Conservation (phyloP, 441 rosid species). For the Rhodomyrtus psidioides region DNA sequence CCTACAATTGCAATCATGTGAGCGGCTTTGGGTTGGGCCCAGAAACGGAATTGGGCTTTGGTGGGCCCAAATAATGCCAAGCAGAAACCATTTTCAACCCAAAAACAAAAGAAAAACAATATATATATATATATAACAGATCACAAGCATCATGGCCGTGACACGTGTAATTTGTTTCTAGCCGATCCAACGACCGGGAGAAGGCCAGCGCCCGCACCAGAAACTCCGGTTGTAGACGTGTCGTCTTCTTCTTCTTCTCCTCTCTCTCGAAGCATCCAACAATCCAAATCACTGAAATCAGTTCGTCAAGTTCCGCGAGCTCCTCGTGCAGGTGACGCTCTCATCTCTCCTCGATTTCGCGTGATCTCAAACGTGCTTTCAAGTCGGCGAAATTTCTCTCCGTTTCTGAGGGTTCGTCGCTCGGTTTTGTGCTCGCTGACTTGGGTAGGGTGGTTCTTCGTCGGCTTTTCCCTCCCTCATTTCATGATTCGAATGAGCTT, state of each 20-base stretch:
- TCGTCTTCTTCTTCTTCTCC: fast-evolving
- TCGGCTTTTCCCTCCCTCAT: background rate
- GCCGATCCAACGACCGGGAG: background rate
- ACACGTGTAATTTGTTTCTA: background rate
- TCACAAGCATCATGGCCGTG: background rate
- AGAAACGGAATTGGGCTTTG: background rate
- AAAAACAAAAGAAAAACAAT: fast-evolving
- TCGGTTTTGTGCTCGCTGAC: background rate
- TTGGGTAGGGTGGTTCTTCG: background rate
- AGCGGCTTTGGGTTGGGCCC: background rate
- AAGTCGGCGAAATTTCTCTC: too few relatives aligned
- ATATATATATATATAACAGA: too few relatives aligned
- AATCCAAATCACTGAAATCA: background rate
- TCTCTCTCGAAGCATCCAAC: background rate
- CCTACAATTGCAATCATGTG: background rate
- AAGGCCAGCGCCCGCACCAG: background rate
- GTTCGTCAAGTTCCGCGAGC: background rate
- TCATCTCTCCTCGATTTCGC: background rate
- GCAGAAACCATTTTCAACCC: background rate
- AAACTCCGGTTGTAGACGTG: background rate
- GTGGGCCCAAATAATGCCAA: background rate
- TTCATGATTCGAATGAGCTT: background rate
- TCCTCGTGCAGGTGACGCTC: background rate
- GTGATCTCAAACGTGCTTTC: background rate
- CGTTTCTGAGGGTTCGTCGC: too few relatives aligned